These are phyloP conservation scores for Piper betle DNA, from an alignment of 164 flowering plant species.

Conservation along the genomic window DNA sequence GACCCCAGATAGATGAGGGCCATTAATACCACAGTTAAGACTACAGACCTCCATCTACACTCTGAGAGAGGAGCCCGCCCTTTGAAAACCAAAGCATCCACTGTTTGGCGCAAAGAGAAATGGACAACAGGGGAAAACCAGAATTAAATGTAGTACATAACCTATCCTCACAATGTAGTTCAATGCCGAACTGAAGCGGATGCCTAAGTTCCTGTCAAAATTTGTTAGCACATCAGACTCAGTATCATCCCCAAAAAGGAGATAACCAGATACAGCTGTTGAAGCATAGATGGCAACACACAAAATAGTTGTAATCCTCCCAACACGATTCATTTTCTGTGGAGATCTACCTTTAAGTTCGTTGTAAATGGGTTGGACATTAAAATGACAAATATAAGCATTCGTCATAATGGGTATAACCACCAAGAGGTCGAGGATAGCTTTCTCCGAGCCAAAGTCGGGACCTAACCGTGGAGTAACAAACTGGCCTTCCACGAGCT, in stretches of 20 bases:
- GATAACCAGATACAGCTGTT: slow-evolving; percentile 70
- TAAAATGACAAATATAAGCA: slow-evolving; percentile 88
- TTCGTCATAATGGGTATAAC: slow-evolving; percentile 93
- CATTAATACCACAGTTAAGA: slow-evolving; percentile 46
- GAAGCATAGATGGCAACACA: slow-evolving; percentile 63
- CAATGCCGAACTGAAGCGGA: slow-evolving; percentile 56
- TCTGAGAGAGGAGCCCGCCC: slow-evolving; percentile 51
- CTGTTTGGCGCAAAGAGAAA: slow-evolving; percentile 89
- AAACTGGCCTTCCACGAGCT: slow-evolving; percentile 64
- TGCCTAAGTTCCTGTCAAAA: slow-evolving; percentile 80
- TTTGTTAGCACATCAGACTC: slow-evolving; percentile 84
- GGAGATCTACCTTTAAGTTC: slow-evolving; percentile 82
- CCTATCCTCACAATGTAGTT: slow-evolving; percentile 77
- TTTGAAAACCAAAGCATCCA: slow-evolving; percentile 55
- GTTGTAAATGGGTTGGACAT: slow-evolving; percentile 90
- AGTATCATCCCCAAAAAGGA: slow-evolving; percentile 73
- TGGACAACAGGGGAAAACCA: slow-evolving; percentile 96
- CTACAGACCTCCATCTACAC: slow-evolving; percentile 67
- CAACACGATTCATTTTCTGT: slow-evolving; percentile 77
- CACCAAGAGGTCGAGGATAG: slow-evolving; percentile 54
- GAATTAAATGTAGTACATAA: slow-evolving; percentile 75
- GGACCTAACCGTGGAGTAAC: slow-evolving; percentile 70
- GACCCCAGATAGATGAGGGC: slow-evolving; percentile 60
- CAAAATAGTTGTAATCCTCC: slow-evolving; percentile 65
- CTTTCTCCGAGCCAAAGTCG: slow-evolving; percentile 62